These are phyloP conservation scores for Puccinia polysora DNA, from an alignment of 1,284 basidiomycete genomes.

Conservation along the genomic window DNA sequence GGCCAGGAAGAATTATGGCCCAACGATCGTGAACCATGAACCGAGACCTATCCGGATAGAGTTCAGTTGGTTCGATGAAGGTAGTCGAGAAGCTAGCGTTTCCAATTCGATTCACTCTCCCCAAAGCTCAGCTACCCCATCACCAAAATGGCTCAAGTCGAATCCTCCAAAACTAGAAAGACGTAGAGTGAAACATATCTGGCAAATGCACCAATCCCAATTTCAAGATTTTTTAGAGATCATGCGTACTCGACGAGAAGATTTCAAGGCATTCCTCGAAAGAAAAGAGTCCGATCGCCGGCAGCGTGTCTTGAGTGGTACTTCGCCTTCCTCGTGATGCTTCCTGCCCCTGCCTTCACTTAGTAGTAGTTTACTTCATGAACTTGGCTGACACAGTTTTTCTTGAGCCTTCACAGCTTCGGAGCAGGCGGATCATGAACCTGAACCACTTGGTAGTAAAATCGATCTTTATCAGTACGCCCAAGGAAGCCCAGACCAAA, in stretches of 20 bases:
- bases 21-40: constrained; percentile 6
- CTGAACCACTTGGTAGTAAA: background rate
- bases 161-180: constrained; percentile 18
- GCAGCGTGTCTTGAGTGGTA: background rate
- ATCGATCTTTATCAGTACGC: constrained; percentile 40
- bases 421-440: too few relatives aligned
- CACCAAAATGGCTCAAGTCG: background rate
- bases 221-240: constrained; percentile 33
- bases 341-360: background rate
- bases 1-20: constrained; percentile 30
- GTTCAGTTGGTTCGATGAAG: constrained; percentile 31
- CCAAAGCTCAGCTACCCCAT: background rate
- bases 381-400: too few relatives aligned
- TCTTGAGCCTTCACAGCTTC: too few relatives aligned
- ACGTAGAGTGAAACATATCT: constrained; percentile 38
- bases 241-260: constrained; percentile 5
- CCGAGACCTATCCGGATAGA: constrained; percentile 42
- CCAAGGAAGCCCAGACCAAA: constrained; percentile 41
- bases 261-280: constrained; percentile 36
- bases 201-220: constrained; percentile 42
- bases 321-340: background rate
- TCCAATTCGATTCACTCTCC: background rate
- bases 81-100: background rate
- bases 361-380: too few relatives aligned
- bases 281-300: constrained; percentile 20